Conservation (phyloP, 2,329 filamentous ascomycete genomes). For the Botryotinia globosa region DNA sequence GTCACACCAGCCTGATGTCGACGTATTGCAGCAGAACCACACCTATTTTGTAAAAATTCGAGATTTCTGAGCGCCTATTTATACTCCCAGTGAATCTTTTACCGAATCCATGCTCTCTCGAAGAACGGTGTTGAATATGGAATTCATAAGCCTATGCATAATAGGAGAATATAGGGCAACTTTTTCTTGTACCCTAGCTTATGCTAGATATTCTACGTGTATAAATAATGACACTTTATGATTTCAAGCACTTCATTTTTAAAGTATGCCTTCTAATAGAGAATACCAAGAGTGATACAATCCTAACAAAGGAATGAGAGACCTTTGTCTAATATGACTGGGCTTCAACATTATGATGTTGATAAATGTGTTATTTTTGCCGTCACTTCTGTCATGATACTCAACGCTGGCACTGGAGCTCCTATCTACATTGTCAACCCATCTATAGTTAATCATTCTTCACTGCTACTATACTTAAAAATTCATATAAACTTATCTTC, state of each 20-base stretch:
- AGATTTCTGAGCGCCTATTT: neutral
- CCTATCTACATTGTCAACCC: neutral
- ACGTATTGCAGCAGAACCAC: neutral
- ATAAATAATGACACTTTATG: neutral
- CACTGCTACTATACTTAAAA: neutral
- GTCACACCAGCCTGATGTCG: too few relatives aligned
- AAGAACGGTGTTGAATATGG: neutral
- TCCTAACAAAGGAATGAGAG: neutral
- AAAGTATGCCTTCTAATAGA: too few relatives aligned
- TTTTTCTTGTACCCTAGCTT: neutral
- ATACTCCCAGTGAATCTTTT: accelerated
- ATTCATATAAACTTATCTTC: neutral
- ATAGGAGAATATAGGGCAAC: neutral
- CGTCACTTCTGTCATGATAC: neutral
- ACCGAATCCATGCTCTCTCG: accelerated
- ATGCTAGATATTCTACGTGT: neutral
- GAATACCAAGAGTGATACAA: too few relatives aligned
- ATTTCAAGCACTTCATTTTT: neutral
- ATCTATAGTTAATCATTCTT: accelerated
- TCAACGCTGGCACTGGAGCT: accelerated
- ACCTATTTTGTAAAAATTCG: accelerated
- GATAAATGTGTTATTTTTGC: neutral
- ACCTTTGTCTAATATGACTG: neutral
- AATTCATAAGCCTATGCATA: neutral
- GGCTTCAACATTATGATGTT: neutral